These are phyloP conservation scores for Golubevia pallescens DNA, from an alignment of 1,284 basidiomycete species.

Conservation along the genomic window DNA sequence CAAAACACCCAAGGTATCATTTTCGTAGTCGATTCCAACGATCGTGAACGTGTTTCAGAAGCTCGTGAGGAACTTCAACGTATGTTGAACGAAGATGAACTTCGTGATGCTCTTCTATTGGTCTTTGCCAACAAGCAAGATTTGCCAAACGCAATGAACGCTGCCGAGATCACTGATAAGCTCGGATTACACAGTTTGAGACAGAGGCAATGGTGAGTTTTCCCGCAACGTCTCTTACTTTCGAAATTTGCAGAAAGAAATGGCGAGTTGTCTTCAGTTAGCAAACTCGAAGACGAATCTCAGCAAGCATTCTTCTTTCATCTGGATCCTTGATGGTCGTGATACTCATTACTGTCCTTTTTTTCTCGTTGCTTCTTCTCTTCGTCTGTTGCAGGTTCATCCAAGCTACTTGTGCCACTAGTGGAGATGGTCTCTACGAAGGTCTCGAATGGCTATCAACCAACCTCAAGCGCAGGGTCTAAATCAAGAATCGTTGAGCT, in stretches of 20 bases:
- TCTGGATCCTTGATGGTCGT: too few species aligned
- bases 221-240: too few species aligned
- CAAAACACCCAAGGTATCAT: conserved; percentile 99
- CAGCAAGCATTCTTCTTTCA: too few species aligned
- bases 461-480: too few species aligned
- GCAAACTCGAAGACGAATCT: too few species aligned
- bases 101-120: conserved; percentile 95
- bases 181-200: conserved; percentile 95
- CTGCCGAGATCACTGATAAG: conserved; percentile 99
- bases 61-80: conserved; percentile 98
- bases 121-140: conserved; percentile 99
- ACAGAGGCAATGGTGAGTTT: conserved; percentile 72
- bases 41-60: conserved; percentile 98
- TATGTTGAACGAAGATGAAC: conserved; percentile 99
- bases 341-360: not conserved
- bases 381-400: conserved; percentile 93
- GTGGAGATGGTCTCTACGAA: conserved; percentile 98
- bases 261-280: too few species aligned
- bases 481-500: too few species aligned
- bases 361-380: too few species aligned
- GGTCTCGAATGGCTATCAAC: conserved; percentile 81
- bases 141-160: conserved; percentile 98
- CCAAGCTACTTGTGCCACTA: conserved; percentile 98
- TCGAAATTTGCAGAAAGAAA: too few species aligned
- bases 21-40: conserved; percentile 99